Evolutionary conservation across 371 early-diverging fungal species (phyloP), one percentile per base, ranked within the genome.

Genomic region (Paraphysoderma sedebokerense): DNA sequence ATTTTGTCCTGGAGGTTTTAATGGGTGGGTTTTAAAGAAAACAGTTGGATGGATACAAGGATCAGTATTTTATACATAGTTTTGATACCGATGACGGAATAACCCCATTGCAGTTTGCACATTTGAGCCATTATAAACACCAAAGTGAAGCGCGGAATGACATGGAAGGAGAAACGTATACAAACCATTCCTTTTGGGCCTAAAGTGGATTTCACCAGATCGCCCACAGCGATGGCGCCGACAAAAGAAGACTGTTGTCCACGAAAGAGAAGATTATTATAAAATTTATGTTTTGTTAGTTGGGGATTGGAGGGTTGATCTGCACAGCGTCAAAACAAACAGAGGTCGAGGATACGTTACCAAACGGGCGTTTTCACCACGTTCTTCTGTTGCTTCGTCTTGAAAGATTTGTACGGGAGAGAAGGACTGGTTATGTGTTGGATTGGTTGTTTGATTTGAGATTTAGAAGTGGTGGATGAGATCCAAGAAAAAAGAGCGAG

Each of bases 311-410:
- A 3, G 11, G 4, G 38, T 38, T 9, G 11, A 24, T 5, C 5
- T 20, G 6, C 22, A 24, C 38, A 9, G 11, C 4, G 19, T 15
- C 38, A 2, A 36, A 55, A 30, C 29, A 19, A 32, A 38, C 7
- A 35, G 6, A 13, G 34, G 38, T 5, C 7, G 4, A 17, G 3
- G 3, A 17, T 17, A 5, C 23, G 60, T 63, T 74, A 87, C 88
- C 78, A 97, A 61, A 63, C 97, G 92, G 49, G 97, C 95, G 68
- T 92, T 90, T 65, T 97, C 97, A 32, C 91, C 93, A 52, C 89
- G 75, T 70, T 93, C 97, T 65, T 97, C 90, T 36, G 85, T 79
- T 5, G 92, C 89, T 53, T 87, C 82, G 56, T 92, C 82, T 49
- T 84, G 75, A 62, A 95, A 89, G 57, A 92, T 83, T 58, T 84